Base-by-base conservation (phyloP, 352 stramenopile species). In the Achlya hypogyna region DNA sequence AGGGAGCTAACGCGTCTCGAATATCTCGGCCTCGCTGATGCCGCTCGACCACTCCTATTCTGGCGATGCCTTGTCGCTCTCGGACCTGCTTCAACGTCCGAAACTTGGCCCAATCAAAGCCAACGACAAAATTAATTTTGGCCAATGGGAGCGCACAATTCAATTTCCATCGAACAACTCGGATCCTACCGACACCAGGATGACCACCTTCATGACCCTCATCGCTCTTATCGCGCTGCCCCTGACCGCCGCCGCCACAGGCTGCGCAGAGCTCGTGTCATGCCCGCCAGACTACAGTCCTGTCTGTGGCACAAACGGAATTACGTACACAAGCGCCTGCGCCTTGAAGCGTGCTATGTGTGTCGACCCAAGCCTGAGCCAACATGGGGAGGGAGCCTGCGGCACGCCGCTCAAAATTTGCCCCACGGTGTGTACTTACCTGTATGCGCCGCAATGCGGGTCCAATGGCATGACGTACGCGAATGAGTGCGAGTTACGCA, bases 391-490 rank as follows among this genome's bases (percentile, higher is more conserved):
- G 34, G 51, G 51, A 10, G 5, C 25, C 18, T 59, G 51, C 31
- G 25, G 16, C 1, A 18, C 51, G 22, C 51, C 51, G 51, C 8
- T 23, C 18, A 6, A 35, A 6, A 40, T 35, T 23, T 59, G 51
- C 23, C 20, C 51, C 22, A 35, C 14, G 20, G 53, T 14, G 12
- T 81, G 75, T 49, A 59, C 52, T 4, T 27, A 63, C 20, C 47
- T 58, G 1, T 71, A 63, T 20, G 49, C 16, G 4, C 52, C 49
- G 22, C 18, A 69, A 1, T 73, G 69, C 31, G 69, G 52, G 1
- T 64, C 43, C 27, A 52, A 73, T 45, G 60, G 60, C 51, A 32
- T 71, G 6, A 73, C 69, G 47, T 73, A 69, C 35, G 49, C 35
- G 27, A 73, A 73, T 23, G 22, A 43, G 12, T 73, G 62, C 43